Base-by-base conservation (phyloP, 208 protist species). In the Trypanosoma grayi region DNA sequence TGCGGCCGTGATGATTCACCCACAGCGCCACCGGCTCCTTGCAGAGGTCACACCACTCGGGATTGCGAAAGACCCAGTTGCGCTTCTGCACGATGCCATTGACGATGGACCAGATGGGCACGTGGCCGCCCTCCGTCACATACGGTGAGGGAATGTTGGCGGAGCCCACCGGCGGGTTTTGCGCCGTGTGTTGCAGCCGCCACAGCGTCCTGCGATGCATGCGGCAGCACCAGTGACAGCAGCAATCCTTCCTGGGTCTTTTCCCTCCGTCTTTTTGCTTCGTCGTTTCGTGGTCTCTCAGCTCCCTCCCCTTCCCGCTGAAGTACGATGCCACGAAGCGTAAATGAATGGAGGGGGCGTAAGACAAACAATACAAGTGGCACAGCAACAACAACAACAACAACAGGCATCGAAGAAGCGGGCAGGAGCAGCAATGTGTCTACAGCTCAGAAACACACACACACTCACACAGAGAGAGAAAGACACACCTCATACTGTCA, bases 1-100 rank as follows among this genome's bases (percentile, higher is more conserved):
- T 94, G 34, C 88, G 76, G 40, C 91, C 83, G 24, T 83, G 73
- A 66, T 96, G 91, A 61, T 94, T 90, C 48, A 91, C 68, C 91
- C 91, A 96, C 16, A 88, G 56, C 27, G 70, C 77, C 11, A 93
- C 73, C 6, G 91, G 91, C 68, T 96, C 87, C 58, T 84, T 87
- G 86, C 91, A 96, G 31, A 96, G 70, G 53, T 92, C 82, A 55
- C 91, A 96, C 91, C 91, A 96, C 65, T 87, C 60, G 20, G 85
- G 74, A 51, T 88, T 93, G 27, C 82, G 74, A 62, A 82, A 84
- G 1, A 84, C 76, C 88, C 91, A 96, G 62, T 90, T 83, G 20
- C 91, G 85, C 60, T 92, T 92, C 57, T 93, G 81, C 5, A 96
- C 75, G 48, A 80, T 70, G 2, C 87, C 87, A 57, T 92, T 79